Base-by-base conservation (phyloP, 345 rosid genomes). In the Theobroma cacao region DNA sequence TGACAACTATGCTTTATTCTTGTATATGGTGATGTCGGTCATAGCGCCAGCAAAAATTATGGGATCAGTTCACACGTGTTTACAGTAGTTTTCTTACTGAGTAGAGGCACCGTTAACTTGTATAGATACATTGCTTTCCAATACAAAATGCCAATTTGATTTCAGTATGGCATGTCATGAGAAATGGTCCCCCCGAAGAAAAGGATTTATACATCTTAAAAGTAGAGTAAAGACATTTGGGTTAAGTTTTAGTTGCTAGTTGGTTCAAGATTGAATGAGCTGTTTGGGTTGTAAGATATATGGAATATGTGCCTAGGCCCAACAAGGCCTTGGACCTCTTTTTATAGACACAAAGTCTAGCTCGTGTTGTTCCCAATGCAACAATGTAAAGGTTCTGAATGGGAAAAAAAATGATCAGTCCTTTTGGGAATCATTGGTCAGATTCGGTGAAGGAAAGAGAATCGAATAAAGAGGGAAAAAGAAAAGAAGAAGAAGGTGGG, bases 61-160 rank as follows among this genome's bases (percentile, higher is more conserved):
- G 61, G 79, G 48, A 75, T 76, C 17, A 31, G 80, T 78, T 82
- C 67, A 36, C 20, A 28, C 67, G 31, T 77, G 79, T 74, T 33
- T 58, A 75, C 75, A 77, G 36, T 59, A 65, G 79, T 18, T 13
- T 11, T 20, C 26, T 56, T 26, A 18, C 50, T 48, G 56, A 43
- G 59, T 66, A 55, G 58, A 47, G 88, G 80, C 83, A 75, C 62
- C 81, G 13, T 55, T 78, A 41, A 73, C 76, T 72, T 84, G 83
- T 84, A 84, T 84, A 84, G 84, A 34, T 62, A 79, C 80, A 75
- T n/a, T 55, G n/a, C 31, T 77, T 66, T 28, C 52, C 62, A 62
- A 82, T 78, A 60, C 81, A 68, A 34, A 73, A 68, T 75, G 66
- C 71, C 53, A 31, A 52, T 75, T 72, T 69, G 67, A 58, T 63